Evolutionary conservation across 2,329 filamentous ascomycete genomes (phyloP).

Genomic region (Claviceps sorghi): DNA sequence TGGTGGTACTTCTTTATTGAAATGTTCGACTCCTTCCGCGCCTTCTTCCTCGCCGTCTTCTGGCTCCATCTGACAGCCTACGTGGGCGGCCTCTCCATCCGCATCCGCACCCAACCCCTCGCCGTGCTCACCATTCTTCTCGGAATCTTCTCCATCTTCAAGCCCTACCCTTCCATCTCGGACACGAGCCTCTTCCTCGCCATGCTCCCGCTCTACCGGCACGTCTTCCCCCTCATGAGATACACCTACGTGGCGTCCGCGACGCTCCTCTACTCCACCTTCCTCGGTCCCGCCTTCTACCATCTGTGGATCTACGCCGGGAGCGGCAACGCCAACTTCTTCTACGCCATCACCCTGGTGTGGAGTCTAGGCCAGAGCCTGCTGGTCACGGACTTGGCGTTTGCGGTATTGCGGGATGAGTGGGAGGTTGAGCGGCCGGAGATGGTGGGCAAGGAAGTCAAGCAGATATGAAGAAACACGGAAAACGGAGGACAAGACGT

Average conservation of each 20-base stretch:
- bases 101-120: conserved; percentile 71
- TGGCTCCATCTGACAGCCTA: conserved; percentile 92
- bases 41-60: conserved; percentile 95
- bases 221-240: conserved; percentile 83
- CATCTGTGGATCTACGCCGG: conserved; percentile 97
- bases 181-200: conserved; percentile 79
- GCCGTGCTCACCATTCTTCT: conserved; percentile 73
- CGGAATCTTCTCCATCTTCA: conserved; percentile 88
- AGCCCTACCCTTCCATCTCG: conserved; percentile 87
- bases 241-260: conserved; percentile 81
- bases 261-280: conserved; percentile 71
- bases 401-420: conserved; percentile 80
- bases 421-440: conserved; percentile 88
- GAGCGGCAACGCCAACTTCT: conserved; percentile 97
- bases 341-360: conserved; percentile 97
- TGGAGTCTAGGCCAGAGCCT: conserved; percentile 87
- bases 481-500: not conserved
- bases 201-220: conserved; percentile 71
- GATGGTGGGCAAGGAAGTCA: conserved; percentile 73
- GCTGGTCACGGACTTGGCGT: conserved; percentile 74
- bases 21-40: conserved; percentile 96
- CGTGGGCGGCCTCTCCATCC: conserved; percentile 70
- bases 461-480: conserved; percentile 49
- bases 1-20: conserved; percentile 99
- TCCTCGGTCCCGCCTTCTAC: conserved; percentile 89